Conservation (phyloP, 768 basidiomycete genomes). For the Sarcomyxa edulis region DNA sequence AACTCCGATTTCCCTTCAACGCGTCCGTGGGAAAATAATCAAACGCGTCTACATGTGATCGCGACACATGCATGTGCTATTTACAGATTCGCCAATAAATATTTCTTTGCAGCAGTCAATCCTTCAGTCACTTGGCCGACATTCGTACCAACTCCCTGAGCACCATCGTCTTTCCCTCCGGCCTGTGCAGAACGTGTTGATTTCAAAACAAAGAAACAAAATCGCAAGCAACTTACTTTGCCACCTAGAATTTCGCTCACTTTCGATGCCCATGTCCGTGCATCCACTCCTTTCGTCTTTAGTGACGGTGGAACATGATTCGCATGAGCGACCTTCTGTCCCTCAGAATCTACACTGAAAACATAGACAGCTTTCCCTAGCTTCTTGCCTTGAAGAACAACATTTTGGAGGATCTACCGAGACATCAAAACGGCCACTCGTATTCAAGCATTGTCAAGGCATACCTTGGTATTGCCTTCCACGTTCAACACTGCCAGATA, state of each 20-base stretch:
- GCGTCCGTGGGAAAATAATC: not conserved
- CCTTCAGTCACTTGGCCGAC: conserved; percentile 63
- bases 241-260: conserved; percentile 83
- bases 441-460: conserved; percentile 7
- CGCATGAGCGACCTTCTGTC: conserved; percentile 78
- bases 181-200: conserved; percentile 43
- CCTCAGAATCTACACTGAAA: conserved; percentile 69
- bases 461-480: conserved; percentile 82
- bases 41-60: not conserved
- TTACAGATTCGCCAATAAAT: conserved; percentile 16
- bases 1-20: not conserved
- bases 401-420: conserved; percentile 69
- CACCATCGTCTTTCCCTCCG: conserved; percentile 91
- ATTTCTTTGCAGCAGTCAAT: conserved; percentile 46
- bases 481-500: conserved; percentile 73
- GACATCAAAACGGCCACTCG: too few species aligned
- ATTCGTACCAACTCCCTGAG: conserved; percentile 82
- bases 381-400: conserved; percentile 76
- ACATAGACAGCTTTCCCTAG: conserved; percentile 83
- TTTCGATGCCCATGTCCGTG: conserved; percentile 80
- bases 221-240: conserved; percentile 76
- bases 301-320: conserved; percentile 65
- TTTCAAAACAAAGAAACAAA: not conserved
- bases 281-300: conserved; percentile 70
- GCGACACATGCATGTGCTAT: not conserved